Evolutionary conservation across 345 rosid species (phyloP).

Genomic region (Ceriops decandra): DNA sequence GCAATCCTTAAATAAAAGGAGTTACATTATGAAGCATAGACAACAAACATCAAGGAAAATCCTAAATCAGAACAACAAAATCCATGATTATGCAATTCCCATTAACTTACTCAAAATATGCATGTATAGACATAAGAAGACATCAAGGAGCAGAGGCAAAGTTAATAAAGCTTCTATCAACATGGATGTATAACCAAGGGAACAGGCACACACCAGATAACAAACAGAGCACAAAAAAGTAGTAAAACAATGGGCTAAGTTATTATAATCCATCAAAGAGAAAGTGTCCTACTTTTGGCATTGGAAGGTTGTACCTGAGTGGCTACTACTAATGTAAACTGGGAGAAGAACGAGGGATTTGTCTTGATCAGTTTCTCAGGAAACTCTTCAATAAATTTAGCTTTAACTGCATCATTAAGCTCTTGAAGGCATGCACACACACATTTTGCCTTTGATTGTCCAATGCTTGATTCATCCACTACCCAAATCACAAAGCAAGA

Average conservation of each 20-base stretch:
- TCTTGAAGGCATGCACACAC: slow-evolving; percentile 90
- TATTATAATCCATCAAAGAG: background rate
- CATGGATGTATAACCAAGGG: background rate
- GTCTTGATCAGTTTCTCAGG: slow-evolving; percentile 64
- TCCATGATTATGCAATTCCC: background rate
- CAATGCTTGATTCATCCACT: slow-evolving; percentile 79
- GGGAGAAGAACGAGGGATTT: slow-evolving; percentile 80
- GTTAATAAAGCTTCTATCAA: background rate
- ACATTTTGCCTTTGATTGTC: slow-evolving; percentile 83
- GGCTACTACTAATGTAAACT: slow-evolving; percentile 85
- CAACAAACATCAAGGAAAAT: background rate
- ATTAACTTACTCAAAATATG: background rate
- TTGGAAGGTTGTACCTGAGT: slow-evolving; percentile 56
- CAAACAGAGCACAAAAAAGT: slow-evolving; percentile 4
- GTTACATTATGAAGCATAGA: background rate
- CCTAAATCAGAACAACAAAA: background rate
- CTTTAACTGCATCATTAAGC: slow-evolving; percentile 94
- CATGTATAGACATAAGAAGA: background rate
- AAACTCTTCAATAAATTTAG: slow-evolving; percentile 91
- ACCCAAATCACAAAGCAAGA: background rate
- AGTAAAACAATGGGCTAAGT: background rate
- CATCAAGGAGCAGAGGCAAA: background rate
- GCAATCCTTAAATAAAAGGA: slow-evolving; percentile 2
- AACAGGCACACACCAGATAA: background rate
- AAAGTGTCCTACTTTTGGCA: background rate